Percentiles rank a stretch among this genome's conserved stretches.
These are phyloP conservation scores for Colletotrichum limetticola DNA, from an alignment of 2,329 filamentous ascomycete species.

Conservation along the genomic window DNA sequence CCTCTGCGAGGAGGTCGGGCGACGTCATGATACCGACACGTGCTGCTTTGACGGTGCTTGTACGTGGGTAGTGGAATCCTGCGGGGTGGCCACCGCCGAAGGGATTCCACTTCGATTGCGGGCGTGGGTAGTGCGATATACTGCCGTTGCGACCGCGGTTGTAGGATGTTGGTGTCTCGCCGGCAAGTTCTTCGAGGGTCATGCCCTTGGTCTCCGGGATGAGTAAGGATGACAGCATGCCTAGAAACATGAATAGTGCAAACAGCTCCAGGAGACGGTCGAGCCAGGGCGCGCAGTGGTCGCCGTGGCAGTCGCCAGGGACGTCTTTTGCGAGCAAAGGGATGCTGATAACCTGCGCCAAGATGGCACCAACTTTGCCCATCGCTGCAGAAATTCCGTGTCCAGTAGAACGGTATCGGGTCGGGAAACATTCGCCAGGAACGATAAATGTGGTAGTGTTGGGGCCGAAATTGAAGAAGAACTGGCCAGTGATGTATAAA, in stretches of 20 bases:
- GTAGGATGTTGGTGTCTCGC: constrained; percentile 71
- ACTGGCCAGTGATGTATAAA: constrained; percentile 72
- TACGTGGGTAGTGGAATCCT: constrained; percentile 59
- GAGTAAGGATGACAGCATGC: constrained; percentile 75
- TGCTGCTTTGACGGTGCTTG: constrained; percentile 43
- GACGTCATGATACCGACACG: constrained; percentile 56
- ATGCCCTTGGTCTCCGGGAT: constrained; percentile 81
- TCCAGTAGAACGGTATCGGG: constrained; percentile 69
- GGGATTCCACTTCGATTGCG: constrained; percentile 53
- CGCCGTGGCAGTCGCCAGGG: constrained; percentile 58
- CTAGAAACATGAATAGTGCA: constrained; percentile 82
- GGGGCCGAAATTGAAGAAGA: constrained; percentile 74
- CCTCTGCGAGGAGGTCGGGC: constrained; percentile 47
- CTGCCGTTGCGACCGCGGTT: constrained; percentile 63
- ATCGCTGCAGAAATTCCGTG: constrained; percentile 75
- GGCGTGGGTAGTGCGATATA: constrained; percentile 48
- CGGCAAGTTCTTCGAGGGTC: constrained; percentile 77
- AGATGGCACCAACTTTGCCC: constrained; percentile 75
- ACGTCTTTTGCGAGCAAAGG: constrained; percentile 70
- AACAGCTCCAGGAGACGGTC: constrained; percentile 82
- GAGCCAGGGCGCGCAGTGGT: constrained; percentile 67
- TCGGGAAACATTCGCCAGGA: constrained; percentile 73
- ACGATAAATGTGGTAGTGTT: constrained; percentile 75
- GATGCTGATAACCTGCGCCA: constrained; percentile 73
- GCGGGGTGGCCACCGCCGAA: constrained; percentile 63